These are phyloP conservation scores for Eutreptiella sp. DNA, from an alignment of 208 protist genomes.

Conservation along the genomic window DNA sequence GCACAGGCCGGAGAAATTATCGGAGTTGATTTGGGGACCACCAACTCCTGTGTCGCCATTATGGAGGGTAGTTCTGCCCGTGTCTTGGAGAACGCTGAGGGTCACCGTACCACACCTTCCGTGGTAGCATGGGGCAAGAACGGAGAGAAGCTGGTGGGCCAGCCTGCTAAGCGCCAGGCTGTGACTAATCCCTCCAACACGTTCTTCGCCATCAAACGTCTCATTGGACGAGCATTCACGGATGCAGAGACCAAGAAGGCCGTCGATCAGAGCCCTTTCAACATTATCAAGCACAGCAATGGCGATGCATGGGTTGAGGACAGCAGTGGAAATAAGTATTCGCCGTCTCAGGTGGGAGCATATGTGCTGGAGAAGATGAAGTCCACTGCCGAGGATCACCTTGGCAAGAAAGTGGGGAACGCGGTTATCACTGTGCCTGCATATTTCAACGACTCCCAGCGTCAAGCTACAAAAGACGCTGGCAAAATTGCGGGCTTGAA, in stretches of 20 bases:
- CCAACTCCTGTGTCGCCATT: slow-evolving; percentile 66
- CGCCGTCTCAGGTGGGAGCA: slow-evolving; percentile 68
- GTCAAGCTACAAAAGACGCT: slow-evolving; percentile 98
- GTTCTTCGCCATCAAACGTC: slow-evolving; percentile 72
- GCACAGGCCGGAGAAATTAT: too few relatives aligned
- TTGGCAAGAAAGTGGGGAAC: slow-evolving; percentile 80
- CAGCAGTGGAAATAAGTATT: slow-evolving; percentile 57
- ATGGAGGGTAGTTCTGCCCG: slow-evolving; percentile 41
- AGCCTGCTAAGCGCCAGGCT: slow-evolving; percentile 56
- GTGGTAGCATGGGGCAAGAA: slow-evolving; percentile 64
- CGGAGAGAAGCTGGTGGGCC: slow-evolving; percentile 56
- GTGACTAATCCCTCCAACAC: slow-evolving; percentile 57
- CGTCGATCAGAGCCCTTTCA: too few relatives aligned
- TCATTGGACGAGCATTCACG: slow-evolving; percentile 51
- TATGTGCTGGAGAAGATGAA: slow-evolving; percentile 87
- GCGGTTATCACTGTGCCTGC: slow-evolving; percentile 97
- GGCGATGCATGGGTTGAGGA: slow-evolving; percentile 91
- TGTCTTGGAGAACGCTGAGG: slow-evolving; percentile 37
- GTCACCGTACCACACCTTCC: slow-evolving; percentile 47
- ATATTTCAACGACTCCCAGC: slow-evolving; percentile 99
- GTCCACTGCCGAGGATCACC: slow-evolving; percentile 80
- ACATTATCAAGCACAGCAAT: slow-evolving; percentile 84
- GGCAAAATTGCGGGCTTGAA: slow-evolving; percentile 92
- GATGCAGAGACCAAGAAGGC: too few relatives aligned
- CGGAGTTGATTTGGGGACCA: slow-evolving; percentile 78